Evolutionary conservation across 225 moss, liverwort and hornwort genomes (phyloP).

Genomic region (Pleurozium schreberi): DNA sequence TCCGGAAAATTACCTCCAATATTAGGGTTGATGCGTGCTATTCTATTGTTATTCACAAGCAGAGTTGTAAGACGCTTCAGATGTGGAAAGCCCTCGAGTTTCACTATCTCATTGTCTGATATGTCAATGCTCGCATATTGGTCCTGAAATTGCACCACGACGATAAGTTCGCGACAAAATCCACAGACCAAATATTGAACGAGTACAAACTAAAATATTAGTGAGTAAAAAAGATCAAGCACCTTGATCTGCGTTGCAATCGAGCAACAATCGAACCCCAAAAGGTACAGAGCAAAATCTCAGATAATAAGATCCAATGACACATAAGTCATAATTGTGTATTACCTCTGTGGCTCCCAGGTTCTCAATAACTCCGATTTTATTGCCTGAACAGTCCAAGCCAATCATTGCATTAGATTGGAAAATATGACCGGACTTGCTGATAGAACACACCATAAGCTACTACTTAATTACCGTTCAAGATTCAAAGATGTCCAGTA

Average conservation of each 20-base stretch:
- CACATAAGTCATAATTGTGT: not conserved
- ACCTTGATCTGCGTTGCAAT: not conserved
- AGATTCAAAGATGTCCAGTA: not conserved
- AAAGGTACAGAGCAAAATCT: not conserved
- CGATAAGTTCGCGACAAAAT: not conserved
- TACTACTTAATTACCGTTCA: not conserved
- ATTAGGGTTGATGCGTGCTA: conserved; percentile 74
- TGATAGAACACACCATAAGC: not conserved
- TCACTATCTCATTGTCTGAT: conserved; percentile 99
- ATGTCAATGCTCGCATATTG: conserved; percentile 98
- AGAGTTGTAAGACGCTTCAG: conserved; percentile 93
- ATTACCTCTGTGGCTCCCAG: conserved; percentile 94
- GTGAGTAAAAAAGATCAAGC: not conserved
- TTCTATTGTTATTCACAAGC: conserved; percentile 97
- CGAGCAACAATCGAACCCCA: not conserved
- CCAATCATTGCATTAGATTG: not conserved
- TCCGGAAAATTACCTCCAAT: conserved; percentile 61
- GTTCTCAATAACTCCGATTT: conserved; percentile 89
- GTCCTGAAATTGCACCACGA: conserved; percentile 44
- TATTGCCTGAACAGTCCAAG: conserved; percentile 62
- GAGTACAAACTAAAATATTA: not conserved
- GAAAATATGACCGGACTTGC: not conserved
- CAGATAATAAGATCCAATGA: not conserved
- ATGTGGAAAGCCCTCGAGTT: conserved; percentile 89
- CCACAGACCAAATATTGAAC: not conserved